Percentiles rank a stretch among this genome's conserved stretches.
Evolutionary conservation across 805 yeast genomes (phyloP).

Genomic region (Cyberlindnera saturnus): DNA sequence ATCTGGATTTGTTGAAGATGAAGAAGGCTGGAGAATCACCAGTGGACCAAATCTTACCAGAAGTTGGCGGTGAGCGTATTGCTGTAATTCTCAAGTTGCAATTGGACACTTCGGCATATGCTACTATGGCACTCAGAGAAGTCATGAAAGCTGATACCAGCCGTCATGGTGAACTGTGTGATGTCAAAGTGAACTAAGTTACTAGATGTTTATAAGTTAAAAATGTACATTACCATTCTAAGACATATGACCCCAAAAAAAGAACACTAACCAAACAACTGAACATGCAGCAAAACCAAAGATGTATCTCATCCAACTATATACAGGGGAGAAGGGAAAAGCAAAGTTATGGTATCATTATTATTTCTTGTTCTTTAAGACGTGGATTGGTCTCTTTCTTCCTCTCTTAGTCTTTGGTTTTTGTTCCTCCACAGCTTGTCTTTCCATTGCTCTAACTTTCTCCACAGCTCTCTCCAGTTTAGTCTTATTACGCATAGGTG

Average conservation of each 20-base stretch:
- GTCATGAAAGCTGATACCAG: conserved; percentile 74
- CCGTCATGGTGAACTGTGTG: conserved; percentile 43
- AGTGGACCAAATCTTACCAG: conserved; percentile 23
- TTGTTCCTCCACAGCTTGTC: not conserved
- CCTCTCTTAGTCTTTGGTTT: conserved; percentile 7
- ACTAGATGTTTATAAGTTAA: not conserved
- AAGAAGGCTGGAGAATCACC: conserved; percentile 22
- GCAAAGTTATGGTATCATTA: not conserved
- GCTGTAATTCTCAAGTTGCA: conserved; percentile 76
- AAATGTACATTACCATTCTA: not conserved
- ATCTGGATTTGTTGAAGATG: conserved; percentile 49
- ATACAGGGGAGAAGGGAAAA: not conserved
- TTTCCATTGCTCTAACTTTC: conserved; percentile 1
- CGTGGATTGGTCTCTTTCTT: conserved; percentile 10
- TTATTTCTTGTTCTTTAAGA: conserved; percentile 5
- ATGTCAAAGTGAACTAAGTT: conserved; percentile 24
- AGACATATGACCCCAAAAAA: not conserved
- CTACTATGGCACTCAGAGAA: conserved; percentile 96
- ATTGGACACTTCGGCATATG: conserved; percentile 84
- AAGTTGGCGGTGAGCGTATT: conserved; percentile 31
- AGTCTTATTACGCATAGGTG: conserved; percentile 19
- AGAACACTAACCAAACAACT: not conserved
- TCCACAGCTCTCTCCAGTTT: conserved; percentile 2
- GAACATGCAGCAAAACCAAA: not conserved
- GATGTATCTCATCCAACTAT: not conserved